phyloP scores from a whole-genome alignment of 202 grass and related monocot genomes.

The Hordeum pubiflorum region DNA sequence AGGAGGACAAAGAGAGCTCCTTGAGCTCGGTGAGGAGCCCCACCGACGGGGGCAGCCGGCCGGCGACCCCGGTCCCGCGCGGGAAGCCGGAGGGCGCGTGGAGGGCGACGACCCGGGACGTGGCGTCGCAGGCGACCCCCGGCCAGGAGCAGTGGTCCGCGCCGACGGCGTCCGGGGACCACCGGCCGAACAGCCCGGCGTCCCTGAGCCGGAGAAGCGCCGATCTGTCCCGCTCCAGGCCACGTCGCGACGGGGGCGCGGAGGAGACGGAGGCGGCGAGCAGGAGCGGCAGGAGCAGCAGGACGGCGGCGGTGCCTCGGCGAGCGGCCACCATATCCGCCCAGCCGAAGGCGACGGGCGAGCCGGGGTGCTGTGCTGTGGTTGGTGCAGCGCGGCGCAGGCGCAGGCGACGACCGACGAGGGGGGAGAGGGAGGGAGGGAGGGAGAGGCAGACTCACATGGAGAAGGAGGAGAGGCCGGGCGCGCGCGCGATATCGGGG shows the following conservation, averaged over 20 bases:
- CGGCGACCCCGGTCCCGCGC: constrained; percentile 12
- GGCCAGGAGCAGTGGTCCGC: constrained; percentile 58
- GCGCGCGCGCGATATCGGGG: constrained; percentile 34
- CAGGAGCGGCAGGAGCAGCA: constrained; percentile 9
- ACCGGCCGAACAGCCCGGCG: constrained; percentile 31
- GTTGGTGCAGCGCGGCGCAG: constrained; percentile 6
- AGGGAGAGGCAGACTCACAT: constrained; percentile 27
- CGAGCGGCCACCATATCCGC: constrained; percentile 39
- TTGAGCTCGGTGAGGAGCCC: constrained; percentile 58
- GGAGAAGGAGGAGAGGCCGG: constrained; percentile 20
- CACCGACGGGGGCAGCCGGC: constrained; percentile 41
- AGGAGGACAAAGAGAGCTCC: constrained; percentile 43
- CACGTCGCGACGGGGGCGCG: neutral
- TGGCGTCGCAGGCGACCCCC: constrained; percentile 55
- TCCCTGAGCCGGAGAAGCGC: constrained; percentile 57
- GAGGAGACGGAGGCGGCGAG: constrained; percentile 22
- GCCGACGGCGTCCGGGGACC: constrained; percentile 18
- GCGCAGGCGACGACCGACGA: constrained; percentile 21
- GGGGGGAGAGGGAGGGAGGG: neutral
- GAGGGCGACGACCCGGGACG: constrained; percentile 55
- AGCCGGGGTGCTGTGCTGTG: neutral
- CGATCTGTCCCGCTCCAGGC: constrained; percentile 35
- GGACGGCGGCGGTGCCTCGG: constrained; percentile 16
- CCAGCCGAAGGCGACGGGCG: constrained; percentile 32
- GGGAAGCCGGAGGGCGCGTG: constrained; percentile 24